Conservation (phyloP, 129 eudicot species). For the Flaveria brownii region DNA sequence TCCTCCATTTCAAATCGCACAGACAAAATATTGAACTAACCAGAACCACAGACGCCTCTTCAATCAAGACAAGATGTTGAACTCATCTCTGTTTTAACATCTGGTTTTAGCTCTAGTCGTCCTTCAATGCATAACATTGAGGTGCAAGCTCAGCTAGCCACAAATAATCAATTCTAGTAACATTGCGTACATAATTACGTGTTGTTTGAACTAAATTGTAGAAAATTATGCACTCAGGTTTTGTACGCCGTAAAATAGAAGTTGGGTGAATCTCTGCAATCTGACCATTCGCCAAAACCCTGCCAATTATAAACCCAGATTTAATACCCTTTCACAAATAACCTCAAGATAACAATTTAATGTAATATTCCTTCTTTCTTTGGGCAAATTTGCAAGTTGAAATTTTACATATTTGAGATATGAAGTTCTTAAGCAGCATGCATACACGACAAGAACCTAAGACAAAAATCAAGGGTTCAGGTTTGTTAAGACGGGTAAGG, state of each 20-base stretch:
- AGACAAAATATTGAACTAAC: too few relatives aligned
- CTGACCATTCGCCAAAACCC: constrained; percentile 86
- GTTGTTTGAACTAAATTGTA: constrained; percentile 76
- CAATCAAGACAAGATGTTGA: background rate
- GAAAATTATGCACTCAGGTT: constrained; percentile 80
- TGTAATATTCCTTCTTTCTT: background rate
- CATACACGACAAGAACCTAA: too few relatives aligned
- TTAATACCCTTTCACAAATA: background rate
- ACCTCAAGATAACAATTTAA: background rate
- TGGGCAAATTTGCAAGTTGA: constrained; percentile 1
- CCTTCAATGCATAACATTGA: constrained; percentile 63
- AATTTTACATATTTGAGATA: background rate
- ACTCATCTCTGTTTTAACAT: background rate
- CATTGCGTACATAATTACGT: constrained; percentile 72
- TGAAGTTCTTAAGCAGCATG: too few relatives aligned
- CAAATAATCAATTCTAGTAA: constrained; percentile 77
- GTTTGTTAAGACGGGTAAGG: background rate
- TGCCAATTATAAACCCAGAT: constrained; percentile 33
- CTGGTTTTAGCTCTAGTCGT: background rate
- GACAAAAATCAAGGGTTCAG: background rate
- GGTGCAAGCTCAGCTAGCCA: constrained; percentile 98
- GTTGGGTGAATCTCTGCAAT: constrained; percentile 85
- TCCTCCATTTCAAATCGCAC: background rate
- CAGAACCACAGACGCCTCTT: background rate
- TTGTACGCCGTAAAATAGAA: constrained; percentile 63